Percentiles rank a stretch among this genome's conserved stretches.
Conservation (phyloP, 2,329 filamentous ascomycete genomes). For the Arthrobotrys sphaeroides region DNA sequence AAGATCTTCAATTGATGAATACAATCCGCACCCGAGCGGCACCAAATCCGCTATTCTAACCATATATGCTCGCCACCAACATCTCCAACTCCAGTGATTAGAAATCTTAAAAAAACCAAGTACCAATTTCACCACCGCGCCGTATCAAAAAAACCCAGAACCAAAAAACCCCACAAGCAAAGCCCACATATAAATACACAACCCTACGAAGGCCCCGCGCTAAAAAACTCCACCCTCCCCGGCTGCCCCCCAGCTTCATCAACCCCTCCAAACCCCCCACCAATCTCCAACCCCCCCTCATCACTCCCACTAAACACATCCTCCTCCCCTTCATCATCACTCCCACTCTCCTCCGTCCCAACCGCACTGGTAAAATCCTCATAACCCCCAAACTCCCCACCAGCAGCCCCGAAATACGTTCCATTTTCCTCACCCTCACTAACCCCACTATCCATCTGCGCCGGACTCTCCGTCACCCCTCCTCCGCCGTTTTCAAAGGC, state of each 20-base stretch:
- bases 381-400: constrained; percentile 43
- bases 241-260: constrained; percentile 26
- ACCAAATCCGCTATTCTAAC: neutral
- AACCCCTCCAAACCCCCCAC: neutral
- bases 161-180: neutral
- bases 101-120: neutral
- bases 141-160: too few relatives aligned
- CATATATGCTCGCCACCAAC: too few relatives aligned
- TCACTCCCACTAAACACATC: constrained; percentile 47
- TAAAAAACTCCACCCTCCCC: constrained; percentile 42
- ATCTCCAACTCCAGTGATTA: constrained; percentile 17
- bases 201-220: constrained; percentile 26
- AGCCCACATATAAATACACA: too few relatives aligned
- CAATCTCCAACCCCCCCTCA: constrained; percentile 35
- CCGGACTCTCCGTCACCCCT: constrained; percentile 11
- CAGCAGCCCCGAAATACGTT: constrained; percentile 42
- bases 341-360: constrained; percentile 45
- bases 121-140: constrained; percentile 21
- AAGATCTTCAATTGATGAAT: too few relatives aligned
- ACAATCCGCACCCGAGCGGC: too few relatives aligned
- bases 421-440: constrained; percentile 20
- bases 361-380: constrained; percentile 43
- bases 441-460: constrained; percentile 24
- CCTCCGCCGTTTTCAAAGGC: neutral
- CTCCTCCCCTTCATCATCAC: constrained; percentile 40